phyloP scores from a whole-genome alignment of 2,329 filamentous ascomycete species.

The Botryotinia narcissicola region DNA sequence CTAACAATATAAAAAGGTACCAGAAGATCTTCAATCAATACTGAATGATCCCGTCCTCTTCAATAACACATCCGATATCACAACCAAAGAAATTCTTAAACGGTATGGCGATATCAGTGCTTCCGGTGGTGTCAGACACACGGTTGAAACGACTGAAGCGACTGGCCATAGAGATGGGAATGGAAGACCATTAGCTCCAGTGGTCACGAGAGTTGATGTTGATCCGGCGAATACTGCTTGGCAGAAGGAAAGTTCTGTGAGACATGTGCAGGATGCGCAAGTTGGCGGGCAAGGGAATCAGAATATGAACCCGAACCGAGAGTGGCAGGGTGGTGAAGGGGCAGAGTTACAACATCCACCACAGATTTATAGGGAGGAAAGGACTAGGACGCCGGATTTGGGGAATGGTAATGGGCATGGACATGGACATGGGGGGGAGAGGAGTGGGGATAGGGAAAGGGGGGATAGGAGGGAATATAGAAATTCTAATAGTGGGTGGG shows the following conservation, averaged over 20 bases:
- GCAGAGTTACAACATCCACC: conserved; percentile 33
- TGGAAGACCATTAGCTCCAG: conserved; percentile 48
- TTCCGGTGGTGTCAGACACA: conserved; percentile 53
- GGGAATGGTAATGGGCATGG: conserved; percentile 28
- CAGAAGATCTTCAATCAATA: conserved; percentile 84
- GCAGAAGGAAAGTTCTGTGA: conserved; percentile 80
- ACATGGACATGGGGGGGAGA: conserved; percentile 22
- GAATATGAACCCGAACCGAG: conserved; percentile 51
- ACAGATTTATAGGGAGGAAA: conserved; percentile 30
- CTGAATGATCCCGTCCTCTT: conserved; percentile 81
- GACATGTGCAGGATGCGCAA: conserved; percentile 68
- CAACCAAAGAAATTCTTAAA: conserved; percentile 95
- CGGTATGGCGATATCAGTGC: conserved; percentile 76
- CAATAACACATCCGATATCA: conserved; percentile 79
- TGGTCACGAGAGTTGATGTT: conserved; percentile 74
- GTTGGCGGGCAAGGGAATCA: conserved; percentile 36
- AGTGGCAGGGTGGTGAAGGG: conserved; percentile 41
- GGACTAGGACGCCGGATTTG: conserved; percentile 37
- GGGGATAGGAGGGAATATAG: conserved; percentile 32
- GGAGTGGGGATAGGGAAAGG: background rate
- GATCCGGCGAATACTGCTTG: conserved; percentile 74
- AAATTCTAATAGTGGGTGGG: conserved; percentile 36
- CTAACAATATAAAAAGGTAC: conserved; percentile 60
- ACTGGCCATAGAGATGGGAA: conserved; percentile 50
- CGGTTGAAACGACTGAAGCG: conserved; percentile 56